These are phyloP conservation scores for Lipomyces kockii DNA, from an alignment of 805 yeast genomes.

Conservation along the genomic window DNA sequence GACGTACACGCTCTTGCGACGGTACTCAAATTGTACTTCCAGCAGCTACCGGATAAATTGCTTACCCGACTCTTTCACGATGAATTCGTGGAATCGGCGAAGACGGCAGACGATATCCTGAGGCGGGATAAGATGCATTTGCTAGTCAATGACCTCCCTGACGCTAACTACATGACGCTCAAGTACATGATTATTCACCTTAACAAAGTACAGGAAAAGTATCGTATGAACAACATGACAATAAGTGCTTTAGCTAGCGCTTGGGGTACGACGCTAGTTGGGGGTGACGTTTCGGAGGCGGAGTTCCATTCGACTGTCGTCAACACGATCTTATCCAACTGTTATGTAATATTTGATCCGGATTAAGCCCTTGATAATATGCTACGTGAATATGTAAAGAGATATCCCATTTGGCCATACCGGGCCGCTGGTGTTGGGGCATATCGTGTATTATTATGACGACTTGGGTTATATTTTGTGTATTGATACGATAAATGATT, in stretches of 20 bases:
- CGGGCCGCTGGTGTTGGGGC: background rate
- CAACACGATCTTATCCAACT: conserved; percentile 82
- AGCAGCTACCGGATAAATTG: conserved; percentile 84
- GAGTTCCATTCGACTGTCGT: conserved; percentile 76
- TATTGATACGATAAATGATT: background rate
- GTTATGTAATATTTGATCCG: conserved; percentile 78
- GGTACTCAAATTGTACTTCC: conserved; percentile 79
- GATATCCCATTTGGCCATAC: background rate
- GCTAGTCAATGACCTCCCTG: conserved; percentile 86
- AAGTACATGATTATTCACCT: conserved; percentile 85
- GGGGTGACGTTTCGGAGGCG: conserved; percentile 68
- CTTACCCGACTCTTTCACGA: conserved; percentile 66
- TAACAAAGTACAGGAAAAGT: conserved; percentile 67
- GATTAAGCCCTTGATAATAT: conserved; percentile 44
- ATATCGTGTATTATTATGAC: background rate
- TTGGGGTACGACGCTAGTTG: conserved; percentile 91
- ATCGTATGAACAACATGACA: conserved; percentile 76
- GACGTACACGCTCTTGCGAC: conserved; percentile 91
- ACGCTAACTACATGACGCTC: conserved; percentile 91
- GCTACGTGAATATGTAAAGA: background rate
- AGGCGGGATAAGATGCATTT: conserved; percentile 81
- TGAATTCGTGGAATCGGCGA: conserved; percentile 70
- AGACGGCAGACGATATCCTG: conserved; percentile 63
- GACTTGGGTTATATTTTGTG: background rate
- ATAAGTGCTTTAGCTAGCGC: conserved; percentile 80